A percentile compares a stretch with the other conserved stretches of the same genome.
These are phyloP conservation scores for Mucor irregularis DNA, from an alignment of 371 early-diverging fungal species.

Conservation along the genomic window DNA sequence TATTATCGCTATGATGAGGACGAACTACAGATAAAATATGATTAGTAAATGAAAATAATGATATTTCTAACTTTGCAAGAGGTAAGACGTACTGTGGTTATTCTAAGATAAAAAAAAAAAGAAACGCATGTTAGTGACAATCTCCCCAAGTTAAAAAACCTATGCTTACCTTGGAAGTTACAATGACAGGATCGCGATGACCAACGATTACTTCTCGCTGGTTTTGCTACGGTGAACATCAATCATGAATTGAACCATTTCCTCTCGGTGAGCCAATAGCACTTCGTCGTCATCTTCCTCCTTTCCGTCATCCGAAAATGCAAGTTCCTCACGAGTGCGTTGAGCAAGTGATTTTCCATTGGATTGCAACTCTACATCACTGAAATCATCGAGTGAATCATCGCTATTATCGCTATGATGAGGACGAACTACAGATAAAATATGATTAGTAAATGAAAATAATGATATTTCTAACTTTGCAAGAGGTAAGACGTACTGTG, in stretches of 20 bases:
- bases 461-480: too few relatives aligned
- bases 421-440: background rate
- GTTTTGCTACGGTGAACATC: conserved; percentile 34
- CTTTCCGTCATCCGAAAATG: conserved; percentile 16
- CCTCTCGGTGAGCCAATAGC: conserved; percentile 28
- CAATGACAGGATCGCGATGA: background rate
- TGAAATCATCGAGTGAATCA: conserved; percentile 22
- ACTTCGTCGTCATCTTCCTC: conserved; percentile 42
- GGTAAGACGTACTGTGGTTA: too few relatives aligned
- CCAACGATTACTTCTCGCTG: conserved; percentile 11
- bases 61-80: too few relatives aligned
- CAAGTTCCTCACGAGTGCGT: conserved; percentile 25
- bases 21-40: background rate
- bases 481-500: too few relatives aligned
- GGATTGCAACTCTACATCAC: conserved; percentile 18
- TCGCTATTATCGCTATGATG: conserved; percentile 11
- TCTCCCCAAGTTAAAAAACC: too few relatives aligned
- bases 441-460: background rate
- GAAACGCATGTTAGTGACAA: too few relatives aligned
- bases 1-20: conserved; percentile 1
- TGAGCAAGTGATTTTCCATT: conserved; percentile 18
- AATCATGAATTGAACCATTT: conserved; percentile 51
- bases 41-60: too few relatives aligned
- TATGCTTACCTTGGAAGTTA: background rate
- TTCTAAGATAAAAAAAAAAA: too few relatives aligned